Evolutionary conservation across 129 eudicot genomes (phyloP).

Genomic region (Rutidosis leptorrhynchoides): DNA sequence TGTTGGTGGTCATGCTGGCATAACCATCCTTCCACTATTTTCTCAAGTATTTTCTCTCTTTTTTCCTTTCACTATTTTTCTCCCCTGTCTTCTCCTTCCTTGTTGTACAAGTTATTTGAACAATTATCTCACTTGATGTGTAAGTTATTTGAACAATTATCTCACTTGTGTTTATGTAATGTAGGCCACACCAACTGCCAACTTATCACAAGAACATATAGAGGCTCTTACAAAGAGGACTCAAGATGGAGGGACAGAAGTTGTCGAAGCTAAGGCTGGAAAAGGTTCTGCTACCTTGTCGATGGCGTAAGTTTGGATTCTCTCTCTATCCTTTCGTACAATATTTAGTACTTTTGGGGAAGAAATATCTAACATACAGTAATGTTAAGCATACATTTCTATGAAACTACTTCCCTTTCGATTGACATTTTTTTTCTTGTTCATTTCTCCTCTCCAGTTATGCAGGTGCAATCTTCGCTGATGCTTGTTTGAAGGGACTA

Average conservation of each 20-base stretch:
- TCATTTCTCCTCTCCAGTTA: conserved; percentile 48
- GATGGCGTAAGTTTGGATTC: conserved; percentile 59
- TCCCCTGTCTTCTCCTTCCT: too few relatives aligned
- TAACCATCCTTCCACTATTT: conserved; percentile 77
- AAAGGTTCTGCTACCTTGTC: conserved; percentile 89
- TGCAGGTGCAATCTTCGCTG: conserved; percentile 87
- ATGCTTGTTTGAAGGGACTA: conserved; percentile 92
- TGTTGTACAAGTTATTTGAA: too few relatives aligned
- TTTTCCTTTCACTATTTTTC: too few relatives aligned
- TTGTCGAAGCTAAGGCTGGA: conserved; percentile 93
- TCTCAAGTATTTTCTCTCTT: too few relatives aligned
- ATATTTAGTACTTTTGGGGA: too few relatives aligned
- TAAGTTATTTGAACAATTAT: not conserved
- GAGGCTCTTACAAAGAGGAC: conserved; percentile 69
- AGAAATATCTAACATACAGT: too few relatives aligned
- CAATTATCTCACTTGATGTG: not conserved
- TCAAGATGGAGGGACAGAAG: conserved; percentile 95
- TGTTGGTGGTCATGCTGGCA: conserved; percentile 90
- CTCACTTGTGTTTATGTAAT: conserved; percentile 4
- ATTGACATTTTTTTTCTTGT: too few relatives aligned
- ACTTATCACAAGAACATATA: conserved; percentile 46
- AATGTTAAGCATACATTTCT: too few relatives aligned
- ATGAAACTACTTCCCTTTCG: too few relatives aligned
- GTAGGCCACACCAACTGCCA: conserved; percentile 59
- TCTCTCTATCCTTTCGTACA: not conserved